phyloP scores from a whole-genome alignment of 208 protist species.

The Leishmania braziliensis region DNA sequence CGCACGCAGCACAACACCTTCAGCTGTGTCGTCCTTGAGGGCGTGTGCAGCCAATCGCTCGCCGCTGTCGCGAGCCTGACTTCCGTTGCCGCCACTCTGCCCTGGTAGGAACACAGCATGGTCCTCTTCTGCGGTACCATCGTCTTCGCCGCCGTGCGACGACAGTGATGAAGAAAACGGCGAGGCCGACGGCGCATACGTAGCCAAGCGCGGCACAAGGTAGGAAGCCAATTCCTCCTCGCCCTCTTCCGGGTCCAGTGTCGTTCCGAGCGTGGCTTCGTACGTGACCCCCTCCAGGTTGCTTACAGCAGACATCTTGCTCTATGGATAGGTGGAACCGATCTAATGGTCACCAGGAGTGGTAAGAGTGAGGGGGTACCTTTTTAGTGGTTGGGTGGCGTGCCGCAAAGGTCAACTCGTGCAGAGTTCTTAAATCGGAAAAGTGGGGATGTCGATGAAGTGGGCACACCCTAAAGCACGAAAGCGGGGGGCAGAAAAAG shows the following conservation, averaged over 20 bases:
- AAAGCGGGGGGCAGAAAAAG: not conserved
- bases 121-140: slow-evolving; percentile 18
- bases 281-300: not conserved
- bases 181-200: slow-evolving; percentile 23
- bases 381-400: not conserved
- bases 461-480: not conserved
- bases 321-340: not conserved
- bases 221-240: slow-evolving; percentile 37
- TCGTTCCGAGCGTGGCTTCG: slow-evolving; percentile 25
- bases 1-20: not conserved
- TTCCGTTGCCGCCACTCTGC: not conserved
- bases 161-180: slow-evolving; percentile 6
- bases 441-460: not conserved
- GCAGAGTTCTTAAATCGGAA: not conserved
- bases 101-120: not conserved
- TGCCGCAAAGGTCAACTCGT: not conserved
- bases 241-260: slow-evolving; percentile 22
- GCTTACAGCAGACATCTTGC: slow-evolving; percentile 5
- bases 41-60: slow-evolving; percentile 18
- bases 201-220: slow-evolving; percentile 52
- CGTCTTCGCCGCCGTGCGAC: slow-evolving; percentile 16
- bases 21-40: slow-evolving; percentile 1
- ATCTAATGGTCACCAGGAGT: not conserved
- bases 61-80: slow-evolving; percentile 6
- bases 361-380: not conserved